Evolutionary conservation across 2,329 filamentous ascomycete species (phyloP).

Genomic region (Talaromyces sp.): DNA sequence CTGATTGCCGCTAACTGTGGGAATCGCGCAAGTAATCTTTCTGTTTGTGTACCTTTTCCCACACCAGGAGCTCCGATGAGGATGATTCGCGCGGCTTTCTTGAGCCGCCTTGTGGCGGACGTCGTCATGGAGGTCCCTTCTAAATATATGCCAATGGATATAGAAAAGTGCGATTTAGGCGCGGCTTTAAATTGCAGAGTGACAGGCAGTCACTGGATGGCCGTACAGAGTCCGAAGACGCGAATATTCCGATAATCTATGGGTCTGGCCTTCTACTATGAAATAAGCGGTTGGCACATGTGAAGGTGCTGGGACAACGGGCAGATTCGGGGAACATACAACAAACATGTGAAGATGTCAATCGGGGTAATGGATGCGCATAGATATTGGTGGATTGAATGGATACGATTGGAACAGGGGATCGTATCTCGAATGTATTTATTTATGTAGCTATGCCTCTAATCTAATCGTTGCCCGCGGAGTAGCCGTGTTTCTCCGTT

Average conservation of each 20-base stretch:
- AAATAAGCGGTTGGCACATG: slow-evolving; percentile 1
- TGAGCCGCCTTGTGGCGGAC: slow-evolving; percentile 51
- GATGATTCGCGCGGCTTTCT: slow-evolving; percentile 83
- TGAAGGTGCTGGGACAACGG: background rate
- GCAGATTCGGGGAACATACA: background rate
- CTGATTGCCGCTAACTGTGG: slow-evolving; percentile 87
- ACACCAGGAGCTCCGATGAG: slow-evolving; percentile 94
- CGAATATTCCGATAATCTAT: no score
- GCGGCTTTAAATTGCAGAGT: background rate
- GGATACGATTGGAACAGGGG: no score
- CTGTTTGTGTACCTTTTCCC: slow-evolving; percentile 93
- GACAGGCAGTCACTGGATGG: no score
- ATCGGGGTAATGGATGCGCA: background rate
- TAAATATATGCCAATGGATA: background rate
- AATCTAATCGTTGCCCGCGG: background rate
- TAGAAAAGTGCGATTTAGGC: no score
- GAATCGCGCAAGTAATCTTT: slow-evolving; percentile 78
- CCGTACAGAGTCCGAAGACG: no score
- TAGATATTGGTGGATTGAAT: background rate
- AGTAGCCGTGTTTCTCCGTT: background rate
- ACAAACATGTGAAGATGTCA: slow-evolving; percentile 8
- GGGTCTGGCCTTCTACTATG: no score
- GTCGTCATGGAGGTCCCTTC: slow-evolving; percentile 24
- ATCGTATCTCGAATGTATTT: background rate
- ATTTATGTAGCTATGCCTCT: background rate